Conservation (phyloP, 495 filamentous ascomycete species). For the Daldinia concentrica region DNA sequence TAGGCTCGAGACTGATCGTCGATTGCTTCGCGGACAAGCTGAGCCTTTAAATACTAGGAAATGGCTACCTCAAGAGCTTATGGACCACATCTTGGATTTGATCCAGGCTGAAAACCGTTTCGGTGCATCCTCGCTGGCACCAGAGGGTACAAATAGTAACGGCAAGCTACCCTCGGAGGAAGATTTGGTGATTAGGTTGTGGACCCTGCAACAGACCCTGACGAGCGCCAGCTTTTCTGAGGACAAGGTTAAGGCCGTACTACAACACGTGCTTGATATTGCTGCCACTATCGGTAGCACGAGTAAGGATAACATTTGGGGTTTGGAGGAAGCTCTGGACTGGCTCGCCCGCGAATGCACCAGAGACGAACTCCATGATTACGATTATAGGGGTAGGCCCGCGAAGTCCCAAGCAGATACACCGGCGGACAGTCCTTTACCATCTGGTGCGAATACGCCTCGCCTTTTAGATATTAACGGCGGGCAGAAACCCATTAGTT, state of each 20-base stretch:
- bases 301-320: constrained; percentile 77
- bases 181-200: constrained; percentile 77
- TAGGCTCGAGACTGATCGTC: constrained; percentile 79
- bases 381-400: constrained; percentile 59
- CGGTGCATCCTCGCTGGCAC: constrained; percentile 54
- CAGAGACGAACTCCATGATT: constrained; percentile 74
- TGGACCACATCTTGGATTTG: constrained; percentile 74
- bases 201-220: constrained; percentile 79
- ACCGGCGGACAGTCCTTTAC: constrained; percentile 54
- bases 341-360: constrained; percentile 81
- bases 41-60: constrained; percentile 72
- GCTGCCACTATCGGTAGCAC: constrained; percentile 59
- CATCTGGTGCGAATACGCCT: constrained; percentile 60
- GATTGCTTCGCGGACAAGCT: constrained; percentile 78
- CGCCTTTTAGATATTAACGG: constrained; percentile 50
- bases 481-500: constrained; percentile 15
- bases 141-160: constrained; percentile 48
- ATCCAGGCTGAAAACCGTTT: constrained; percentile 62
- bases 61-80: constrained; percentile 83
- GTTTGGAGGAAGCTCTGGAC: constrained; percentile 84
- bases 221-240: constrained; percentile 71
- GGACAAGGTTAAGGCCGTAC: constrained; percentile 67
- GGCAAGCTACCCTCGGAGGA: constrained; percentile 67
- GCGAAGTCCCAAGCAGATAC: constrained; percentile 55
- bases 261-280: constrained; percentile 71